Evolutionary conservation across 1,284 basidiomycete genomes (phyloP).

Genomic region (Fomes fomentarius): DNA sequence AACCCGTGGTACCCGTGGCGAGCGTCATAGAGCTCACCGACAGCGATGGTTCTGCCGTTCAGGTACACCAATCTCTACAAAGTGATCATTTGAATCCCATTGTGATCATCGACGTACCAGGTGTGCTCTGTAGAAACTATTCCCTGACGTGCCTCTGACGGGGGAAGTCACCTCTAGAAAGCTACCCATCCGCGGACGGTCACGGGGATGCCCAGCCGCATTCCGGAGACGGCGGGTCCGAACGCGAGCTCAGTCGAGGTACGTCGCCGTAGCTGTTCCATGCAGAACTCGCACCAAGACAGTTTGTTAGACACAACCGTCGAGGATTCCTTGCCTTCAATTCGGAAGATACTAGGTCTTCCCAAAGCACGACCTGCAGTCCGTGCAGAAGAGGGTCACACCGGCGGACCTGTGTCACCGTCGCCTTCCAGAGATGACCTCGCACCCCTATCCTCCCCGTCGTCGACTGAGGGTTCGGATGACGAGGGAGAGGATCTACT

Average conservation of each 20-base stretch:
- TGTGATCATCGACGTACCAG: conserved; percentile 18
- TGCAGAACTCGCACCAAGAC: no score
- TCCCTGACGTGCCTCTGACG: no score
- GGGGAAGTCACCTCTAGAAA: no score
- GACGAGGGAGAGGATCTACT: conserved; percentile 3
- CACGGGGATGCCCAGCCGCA: no score
- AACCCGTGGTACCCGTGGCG: neutral
- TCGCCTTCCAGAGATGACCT: neutral
- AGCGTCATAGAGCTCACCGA: conserved; percentile 30
- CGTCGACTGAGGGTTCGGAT: conserved; percentile 1
- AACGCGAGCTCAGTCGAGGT: no score
- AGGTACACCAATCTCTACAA: neutral
- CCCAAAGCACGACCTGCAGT: neutral
- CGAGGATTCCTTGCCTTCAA: conserved; percentile 19
- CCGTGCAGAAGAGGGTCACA: no score
- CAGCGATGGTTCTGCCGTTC: conserved; percentile 12
- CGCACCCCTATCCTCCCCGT: neutral
- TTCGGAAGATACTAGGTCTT: conserved; percentile 9
- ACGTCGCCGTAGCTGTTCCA: no score
- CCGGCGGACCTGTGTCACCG: neutral
- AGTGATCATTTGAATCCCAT: neutral
- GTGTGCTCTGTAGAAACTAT: conserved; percentile 9
- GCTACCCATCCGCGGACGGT: no score
- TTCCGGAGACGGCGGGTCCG: no score
- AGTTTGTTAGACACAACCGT: conserved; percentile 7